A percentile compares a stretch with the other conserved stretches of the same genome.
phyloP scores from a whole-genome alignment of 768 basidiomycete species.

The Lactifluus pinguis region DNA sequence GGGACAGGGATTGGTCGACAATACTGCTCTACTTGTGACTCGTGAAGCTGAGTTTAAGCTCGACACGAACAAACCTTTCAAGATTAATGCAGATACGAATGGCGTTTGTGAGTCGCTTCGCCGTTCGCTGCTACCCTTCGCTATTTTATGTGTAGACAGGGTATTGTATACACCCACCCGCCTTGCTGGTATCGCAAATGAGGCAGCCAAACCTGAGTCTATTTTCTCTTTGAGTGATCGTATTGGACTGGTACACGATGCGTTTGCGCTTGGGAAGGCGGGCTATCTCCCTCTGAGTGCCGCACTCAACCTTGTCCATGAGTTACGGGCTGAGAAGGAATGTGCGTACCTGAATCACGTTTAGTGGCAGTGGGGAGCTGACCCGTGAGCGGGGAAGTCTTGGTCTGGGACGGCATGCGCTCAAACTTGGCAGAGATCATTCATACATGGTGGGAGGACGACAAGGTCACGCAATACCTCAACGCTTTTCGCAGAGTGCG shows the following conservation, averaged over 20 bases:
- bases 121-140: too few species aligned
- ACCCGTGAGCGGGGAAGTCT: conserved; percentile 36
- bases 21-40: conserved; percentile 51
- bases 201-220: conserved; percentile 59
- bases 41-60: conserved; percentile 61
- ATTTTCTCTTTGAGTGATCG: conserved; percentile 77
- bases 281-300: conserved; percentile 72
- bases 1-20: conserved; percentile 54
- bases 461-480: conserved; percentile 41
- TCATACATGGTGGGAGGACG: conserved; percentile 80
- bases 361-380: not conserved
- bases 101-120: conserved; percentile 66
- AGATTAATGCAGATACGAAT: conserved; percentile 81
- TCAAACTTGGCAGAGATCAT: conserved; percentile 45
- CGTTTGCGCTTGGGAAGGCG: conserved; percentile 70
- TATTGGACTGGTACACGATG: conserved; percentile 81
- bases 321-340: conserved; percentile 67
- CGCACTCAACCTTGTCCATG: conserved; percentile 62
- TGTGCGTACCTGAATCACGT: conserved; percentile 34
- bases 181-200: conserved; percentile 65
- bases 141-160: conserved; percentile 39
- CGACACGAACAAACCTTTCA: conserved; percentile 73
- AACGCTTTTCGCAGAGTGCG: conserved; percentile 54
- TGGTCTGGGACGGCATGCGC: conserved; percentile 72
- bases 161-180: conserved; percentile 80